A percentile compares a stretch with the other conserved stretches of the same genome.
Evolutionary conservation across 371 early-diverging fungal species (phyloP).

Genomic region (Mortierella sp.): DNA sequence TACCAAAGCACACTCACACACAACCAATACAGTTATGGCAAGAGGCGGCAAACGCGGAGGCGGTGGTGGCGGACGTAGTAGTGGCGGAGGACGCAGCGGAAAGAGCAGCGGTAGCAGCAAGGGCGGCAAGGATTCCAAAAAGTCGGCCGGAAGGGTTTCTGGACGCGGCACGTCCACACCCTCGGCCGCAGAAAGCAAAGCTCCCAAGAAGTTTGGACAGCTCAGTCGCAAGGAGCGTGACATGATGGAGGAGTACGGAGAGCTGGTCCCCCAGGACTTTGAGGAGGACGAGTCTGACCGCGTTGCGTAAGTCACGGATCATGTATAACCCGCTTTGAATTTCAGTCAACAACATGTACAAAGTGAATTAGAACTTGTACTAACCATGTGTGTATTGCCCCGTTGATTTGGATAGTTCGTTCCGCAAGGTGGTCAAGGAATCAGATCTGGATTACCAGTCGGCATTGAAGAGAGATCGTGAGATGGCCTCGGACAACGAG

Average conservation of each 20-base stretch:
- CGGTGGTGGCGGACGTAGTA: slow-evolving; percentile 17
- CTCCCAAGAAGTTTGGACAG: slow-evolving; percentile 62
- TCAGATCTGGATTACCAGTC: slow-evolving; percentile 66
- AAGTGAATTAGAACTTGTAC: too few species aligned
- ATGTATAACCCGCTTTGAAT: background rate
- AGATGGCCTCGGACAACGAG: slow-evolving; percentile 57
- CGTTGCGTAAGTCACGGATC: slow-evolving; percentile 29
- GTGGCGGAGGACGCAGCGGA: slow-evolving; percentile 19
- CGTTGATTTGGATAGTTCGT: slow-evolving; percentile 35
- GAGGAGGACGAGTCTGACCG: slow-evolving; percentile 63
- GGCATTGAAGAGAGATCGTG: slow-evolving; percentile 58
- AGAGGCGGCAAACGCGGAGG: slow-evolving; percentile 31
- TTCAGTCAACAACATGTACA: too few species aligned
- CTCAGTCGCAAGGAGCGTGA: slow-evolving; percentile 66
- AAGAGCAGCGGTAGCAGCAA: slow-evolving; percentile 12
- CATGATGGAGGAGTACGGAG: slow-evolving; percentile 78
- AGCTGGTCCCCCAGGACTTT: slow-evolving; percentile 74
- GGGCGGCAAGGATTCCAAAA: slow-evolving; percentile 19
- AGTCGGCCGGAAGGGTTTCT: slow-evolving; percentile 32
- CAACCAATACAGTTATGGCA: slow-evolving; percentile 7
- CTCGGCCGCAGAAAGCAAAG: slow-evolving; percentile 28
- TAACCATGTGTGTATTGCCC: too few species aligned
- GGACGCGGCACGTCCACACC: slow-evolving; percentile 42
- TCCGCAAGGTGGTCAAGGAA: slow-evolving; percentile 64
- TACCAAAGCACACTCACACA: background rate